A percentile compares a stretch with the other conserved stretches of the same genome.
phyloP scores from a whole-genome alignment of 257 asterid species.

The Ehretia macrophylla region DNA sequence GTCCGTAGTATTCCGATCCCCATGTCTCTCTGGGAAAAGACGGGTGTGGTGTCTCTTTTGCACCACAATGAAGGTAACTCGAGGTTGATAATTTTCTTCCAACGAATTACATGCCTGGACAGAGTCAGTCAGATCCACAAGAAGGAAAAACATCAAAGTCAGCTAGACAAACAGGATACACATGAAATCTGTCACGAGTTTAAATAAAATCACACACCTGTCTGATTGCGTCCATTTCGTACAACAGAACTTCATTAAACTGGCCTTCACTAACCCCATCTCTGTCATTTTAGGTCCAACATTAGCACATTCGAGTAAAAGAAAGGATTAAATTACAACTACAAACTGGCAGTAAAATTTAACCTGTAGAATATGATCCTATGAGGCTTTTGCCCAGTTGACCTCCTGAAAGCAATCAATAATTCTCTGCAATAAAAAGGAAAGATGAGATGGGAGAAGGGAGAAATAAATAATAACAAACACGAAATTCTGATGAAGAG shows the following conservation, averaged over 20 bases:
- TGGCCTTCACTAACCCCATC: conserved; percentile 96
- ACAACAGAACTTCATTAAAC: conserved; percentile 59
- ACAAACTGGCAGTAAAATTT: neutral
- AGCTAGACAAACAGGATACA: too few relatives aligned
- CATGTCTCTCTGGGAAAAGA: conserved; percentile 53
- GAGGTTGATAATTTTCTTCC: conserved; percentile 46
- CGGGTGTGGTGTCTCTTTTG: conserved; percentile 97
- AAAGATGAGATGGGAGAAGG: neutral
- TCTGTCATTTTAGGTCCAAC: conserved; percentile 29
- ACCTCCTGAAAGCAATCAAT: conserved; percentile 37
- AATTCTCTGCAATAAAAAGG: conserved; percentile 46
- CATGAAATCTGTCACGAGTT: neutral
- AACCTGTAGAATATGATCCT: conserved; percentile 78
- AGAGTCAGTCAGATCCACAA: too few relatives aligned
- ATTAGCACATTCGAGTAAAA: neutral
- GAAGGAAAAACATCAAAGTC: too few relatives aligned
- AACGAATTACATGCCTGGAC: conserved; percentile 66
- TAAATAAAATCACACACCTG: conserved; percentile 31
- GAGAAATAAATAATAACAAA: neutral
- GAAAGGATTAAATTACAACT: neutral
- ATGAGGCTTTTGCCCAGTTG: conserved; percentile 37
- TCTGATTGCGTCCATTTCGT: conserved; percentile 65
- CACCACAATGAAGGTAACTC: conserved; percentile 72
- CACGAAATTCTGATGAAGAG: neutral
- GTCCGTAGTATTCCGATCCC: conserved; percentile 41